Evolutionary conservation across 768 basidiomycete genomes (phyloP).

Genomic region (Dacryopinax primogenitus): DNA sequence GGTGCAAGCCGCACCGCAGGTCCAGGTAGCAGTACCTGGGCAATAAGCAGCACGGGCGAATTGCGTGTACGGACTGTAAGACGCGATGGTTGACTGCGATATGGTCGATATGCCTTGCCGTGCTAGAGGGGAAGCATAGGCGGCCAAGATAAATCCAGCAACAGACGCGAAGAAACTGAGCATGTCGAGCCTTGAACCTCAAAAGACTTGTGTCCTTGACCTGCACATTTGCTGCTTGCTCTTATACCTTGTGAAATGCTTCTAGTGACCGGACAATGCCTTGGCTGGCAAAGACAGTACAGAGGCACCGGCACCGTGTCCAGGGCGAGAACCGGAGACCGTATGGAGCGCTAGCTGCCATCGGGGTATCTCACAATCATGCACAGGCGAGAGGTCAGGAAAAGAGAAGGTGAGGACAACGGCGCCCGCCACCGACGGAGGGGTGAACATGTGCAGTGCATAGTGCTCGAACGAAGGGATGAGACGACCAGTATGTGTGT

Average conservation of each 20-base stretch:
- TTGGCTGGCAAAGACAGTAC: background rate
- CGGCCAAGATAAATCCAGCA: background rate
- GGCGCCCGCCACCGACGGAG: no score
- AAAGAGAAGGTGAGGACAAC: background rate
- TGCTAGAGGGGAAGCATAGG: background rate
- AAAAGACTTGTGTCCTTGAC: background rate
- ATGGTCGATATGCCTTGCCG: background rate
- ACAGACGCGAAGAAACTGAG: background rate
- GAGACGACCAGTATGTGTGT: background rate
- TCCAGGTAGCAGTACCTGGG: slow-evolving; percentile 30
- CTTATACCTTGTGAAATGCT: background rate
- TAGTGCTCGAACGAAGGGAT: no score
- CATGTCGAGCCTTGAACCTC: background rate
- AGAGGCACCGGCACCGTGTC: background rate
- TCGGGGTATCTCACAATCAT: background rate
- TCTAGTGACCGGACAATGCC: background rate
- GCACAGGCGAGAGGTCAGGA: background rate
- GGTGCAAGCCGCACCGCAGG: slow-evolving; percentile 34
- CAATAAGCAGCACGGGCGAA: slow-evolving; percentile 49
- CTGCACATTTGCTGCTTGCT: background rate
- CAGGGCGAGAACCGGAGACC: background rate
- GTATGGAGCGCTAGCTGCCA: background rate
- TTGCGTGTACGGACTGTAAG: slow-evolving; percentile 37
- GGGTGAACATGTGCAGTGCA: no score
- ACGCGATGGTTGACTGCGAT: slow-evolving; percentile 22